phyloP scores from a whole-genome alignment of 225 moss, liverwort and hornwort genomes.

The Takakia lepidozioides region DNA sequence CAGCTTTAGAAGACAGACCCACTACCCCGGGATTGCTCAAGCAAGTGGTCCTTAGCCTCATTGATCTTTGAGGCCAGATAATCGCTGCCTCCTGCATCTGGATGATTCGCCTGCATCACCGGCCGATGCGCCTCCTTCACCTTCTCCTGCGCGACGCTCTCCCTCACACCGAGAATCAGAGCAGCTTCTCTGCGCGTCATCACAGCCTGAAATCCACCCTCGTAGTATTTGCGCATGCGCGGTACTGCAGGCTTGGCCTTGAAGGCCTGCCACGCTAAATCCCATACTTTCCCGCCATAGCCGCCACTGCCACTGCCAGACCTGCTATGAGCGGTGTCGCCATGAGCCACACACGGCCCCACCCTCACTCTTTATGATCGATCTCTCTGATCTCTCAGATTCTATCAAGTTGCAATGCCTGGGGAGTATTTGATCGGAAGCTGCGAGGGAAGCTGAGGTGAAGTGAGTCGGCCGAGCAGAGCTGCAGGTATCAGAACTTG shows the following conservation, averaged over 20 bases:
- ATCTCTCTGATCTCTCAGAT: no score
- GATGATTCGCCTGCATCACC: constrained; percentile 94
- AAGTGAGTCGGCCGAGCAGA: no score
- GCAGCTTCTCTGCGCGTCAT: constrained; percentile 93
- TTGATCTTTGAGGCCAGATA: constrained; percentile 86
- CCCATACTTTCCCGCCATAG: constrained; percentile 72
- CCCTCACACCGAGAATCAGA: constrained; percentile 81
- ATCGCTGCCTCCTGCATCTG: constrained; percentile 86
- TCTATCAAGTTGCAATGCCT: no score
- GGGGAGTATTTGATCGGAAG: no score
- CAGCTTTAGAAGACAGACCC: constrained; percentile 73
- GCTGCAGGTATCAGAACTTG: no score
- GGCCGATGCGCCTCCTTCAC: constrained; percentile 89
- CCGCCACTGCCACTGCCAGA: constrained; percentile 52
- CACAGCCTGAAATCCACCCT: constrained; percentile 86
- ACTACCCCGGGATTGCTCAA: constrained; percentile 78
- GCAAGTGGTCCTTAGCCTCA: constrained; percentile 84
- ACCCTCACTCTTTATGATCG: no score
- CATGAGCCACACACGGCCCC: no score
- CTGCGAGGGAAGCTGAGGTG: no score
- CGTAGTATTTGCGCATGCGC: constrained; percentile 77
- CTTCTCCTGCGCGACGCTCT: constrained; percentile 81
- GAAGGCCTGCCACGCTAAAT: constrained; percentile 77
- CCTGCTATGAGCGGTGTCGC: no score
- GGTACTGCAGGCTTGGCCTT: constrained; percentile 60